Base-by-base conservation (phyloP, 352 stramenopile species). In the Phytopythium cucurbitacearum region DNA sequence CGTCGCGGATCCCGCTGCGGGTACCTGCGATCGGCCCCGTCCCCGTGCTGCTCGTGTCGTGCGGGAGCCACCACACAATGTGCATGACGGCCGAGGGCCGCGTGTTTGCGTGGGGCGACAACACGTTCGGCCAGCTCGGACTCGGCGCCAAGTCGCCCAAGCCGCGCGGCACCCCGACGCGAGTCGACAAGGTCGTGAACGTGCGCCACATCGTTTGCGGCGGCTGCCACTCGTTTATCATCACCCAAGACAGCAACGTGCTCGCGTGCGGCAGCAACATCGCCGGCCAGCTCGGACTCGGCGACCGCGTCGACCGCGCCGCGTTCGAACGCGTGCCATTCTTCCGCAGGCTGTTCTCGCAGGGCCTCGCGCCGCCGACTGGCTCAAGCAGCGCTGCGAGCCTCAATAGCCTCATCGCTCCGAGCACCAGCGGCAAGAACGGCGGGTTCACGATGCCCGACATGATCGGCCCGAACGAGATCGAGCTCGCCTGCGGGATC, bases 71-170 rank as follows among this genome's bases (percentile, higher is more conserved):
- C 43, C 80, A 91, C 57, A 89, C 80, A 5, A 48, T 91, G 16
- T 89, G 75, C 39, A 54, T 87, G 52, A 84, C 69, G 11, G 67
- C 60, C 3, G 75, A 87, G 39, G 71, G 69, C 8, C 73, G 74
- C 12, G 67, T 86, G 4, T 91, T 76, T 35, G 66, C 67, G 7
- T 91, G 80, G 80, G 77, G 80, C 1, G 77, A 89, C 53, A 91
- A 89, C 48, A 64, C 59, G 2, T 82, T 49, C 43, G 80, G 80
- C 0, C 77, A 91, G 50, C 54, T 91, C 4, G 71, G 77, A 52
- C 62, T 81, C 37, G 72, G 73, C 8, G 47, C 36, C 16, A 76
- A 67, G 53, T 59, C 41, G 28, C 11, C 45, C 10, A 68, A 74
- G 33, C 63, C 62, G 4, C 46, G 69, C 15, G 60, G 48, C 5